Conservation (phyloP, 2,329 filamentous ascomycete species). For the Leptographium radiaticola region DNA sequence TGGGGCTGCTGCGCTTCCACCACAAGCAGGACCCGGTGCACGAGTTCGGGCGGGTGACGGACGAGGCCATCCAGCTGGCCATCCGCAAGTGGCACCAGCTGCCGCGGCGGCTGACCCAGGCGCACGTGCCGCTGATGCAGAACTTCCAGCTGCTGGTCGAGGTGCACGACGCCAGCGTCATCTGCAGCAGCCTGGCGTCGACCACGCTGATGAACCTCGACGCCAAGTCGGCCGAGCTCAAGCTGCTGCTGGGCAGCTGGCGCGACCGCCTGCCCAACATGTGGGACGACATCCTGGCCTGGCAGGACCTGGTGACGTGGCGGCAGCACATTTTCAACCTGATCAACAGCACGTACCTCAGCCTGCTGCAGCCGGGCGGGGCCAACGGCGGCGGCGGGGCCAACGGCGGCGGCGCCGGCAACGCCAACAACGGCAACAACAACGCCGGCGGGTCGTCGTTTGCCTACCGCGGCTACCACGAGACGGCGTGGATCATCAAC, state of each 20-base stretch:
- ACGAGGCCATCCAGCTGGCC: conserved; percentile 93
- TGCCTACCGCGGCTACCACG: conserved; percentile 93
- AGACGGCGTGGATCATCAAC: conserved; percentile 99
- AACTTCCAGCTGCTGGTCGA: conserved; percentile 98
- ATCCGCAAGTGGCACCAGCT: conserved; percentile 98
- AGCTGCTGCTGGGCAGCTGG: conserved; percentile 88
- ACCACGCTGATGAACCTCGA: conserved; percentile 82
- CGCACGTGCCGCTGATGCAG: conserved; percentile 86
- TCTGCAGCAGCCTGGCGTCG: conserved; percentile 77
- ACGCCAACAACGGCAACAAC: background rate
- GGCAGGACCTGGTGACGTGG: conserved; percentile 99
- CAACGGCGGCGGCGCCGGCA: background rate
- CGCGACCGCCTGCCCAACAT: conserved; percentile 90
- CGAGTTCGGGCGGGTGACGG: conserved; percentile 82
- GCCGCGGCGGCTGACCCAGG: conserved; percentile 84
- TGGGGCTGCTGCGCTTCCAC: conserved; percentile 88
- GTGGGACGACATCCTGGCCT: conserved; percentile 98
- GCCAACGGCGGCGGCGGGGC: background rate
- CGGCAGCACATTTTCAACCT: conserved; percentile 96
- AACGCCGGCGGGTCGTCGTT: conserved; percentile 77
- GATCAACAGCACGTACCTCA: conserved; percentile 88
- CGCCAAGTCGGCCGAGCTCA: conserved; percentile 88
- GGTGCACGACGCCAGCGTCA: conserved; percentile 92
- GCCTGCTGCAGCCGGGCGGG: conserved; percentile 53
- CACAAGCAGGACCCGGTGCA: conserved; percentile 67